Evolutionary conservation across 1,284 basidiomycete genomes (phyloP).

Genomic region (Volvariella surrecta): DNA sequence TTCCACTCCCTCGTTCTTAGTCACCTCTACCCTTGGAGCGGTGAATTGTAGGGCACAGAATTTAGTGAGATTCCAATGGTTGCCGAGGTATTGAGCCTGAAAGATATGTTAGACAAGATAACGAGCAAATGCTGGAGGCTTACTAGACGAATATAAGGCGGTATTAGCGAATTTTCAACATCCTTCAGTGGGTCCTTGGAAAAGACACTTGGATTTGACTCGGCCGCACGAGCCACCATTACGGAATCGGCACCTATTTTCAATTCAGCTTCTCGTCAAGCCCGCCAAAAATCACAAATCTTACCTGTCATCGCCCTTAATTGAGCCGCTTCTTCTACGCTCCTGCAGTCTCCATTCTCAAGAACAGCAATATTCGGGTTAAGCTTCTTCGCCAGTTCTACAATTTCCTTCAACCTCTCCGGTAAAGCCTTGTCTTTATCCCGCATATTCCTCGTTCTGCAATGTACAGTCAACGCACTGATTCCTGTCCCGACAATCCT

Average conservation of each 20-base stretch:
- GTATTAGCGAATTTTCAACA: slow-evolving; percentile 64
- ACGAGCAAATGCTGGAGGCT: slow-evolving; percentile 25
- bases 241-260: slow-evolving; percentile 75
- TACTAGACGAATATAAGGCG: slow-evolving; percentile 72
- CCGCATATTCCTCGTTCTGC: slow-evolving; percentile 91
- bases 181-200: slow-evolving; percentile 59
- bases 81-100: slow-evolving; percentile 61
- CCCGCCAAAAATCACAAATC: slow-evolving; percentile 12
- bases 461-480: slow-evolving; percentile 89
- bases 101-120: background rate
- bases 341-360: slow-evolving; percentile 91
- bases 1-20: slow-evolving; percentile 50
- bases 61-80: slow-evolving; percentile 85
- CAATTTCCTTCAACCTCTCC: slow-evolving; percentile 77
- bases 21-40: slow-evolving; percentile 41
- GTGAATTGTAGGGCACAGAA: slow-evolving; percentile 85
- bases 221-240: slow-evolving; percentile 95
- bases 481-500: slow-evolving; percentile 86
- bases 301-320: slow-evolving; percentile 71
- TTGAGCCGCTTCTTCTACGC: slow-evolving; percentile 69
- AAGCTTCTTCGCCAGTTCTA: slow-evolving; percentile 66
- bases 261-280: slow-evolving; percentile 4
- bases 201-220: slow-evolving; percentile 90
- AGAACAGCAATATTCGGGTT: slow-evolving; percentile 76
- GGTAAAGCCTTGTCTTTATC: slow-evolving; percentile 76